Base-by-base conservation (phyloP, 2,329 filamentous ascomycete species). In the Fusarium dimerum region DNA sequence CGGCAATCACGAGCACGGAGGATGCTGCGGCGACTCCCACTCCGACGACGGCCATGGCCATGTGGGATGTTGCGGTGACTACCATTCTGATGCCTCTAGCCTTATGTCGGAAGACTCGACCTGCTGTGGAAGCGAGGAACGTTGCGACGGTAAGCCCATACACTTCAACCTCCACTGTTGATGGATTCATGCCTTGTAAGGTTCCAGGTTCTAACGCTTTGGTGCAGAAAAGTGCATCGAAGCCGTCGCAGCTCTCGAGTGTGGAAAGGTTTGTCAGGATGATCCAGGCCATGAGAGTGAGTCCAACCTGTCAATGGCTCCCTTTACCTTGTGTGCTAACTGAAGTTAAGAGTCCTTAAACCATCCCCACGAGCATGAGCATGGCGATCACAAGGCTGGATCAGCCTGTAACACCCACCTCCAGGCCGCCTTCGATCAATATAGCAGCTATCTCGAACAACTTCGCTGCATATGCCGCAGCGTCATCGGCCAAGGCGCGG, bases 401-500 rank as follows among this genome's bases (percentile, higher is more conserved):
- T 55, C 59, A 6, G 69, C 71, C 8, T 73, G 71, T 42, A 65
- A 47, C 38, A 63, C 64, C 30, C 71, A 73, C 45, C 60, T 72
- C 1, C 51, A 55, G 43, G 63, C 61, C 20, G 70, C 71, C 1
- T 69, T 72, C 42, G 64, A 70, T n/a, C 65, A 68, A 40, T 73
- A 73, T 45, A 67, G 60, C 51, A 63, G 62, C 47, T 71, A 71
- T 43, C 65, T 73, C n/a, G 65, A 71, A 41, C 63, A 65, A 9
- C 68, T 68, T 15, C 70, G 70, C 2, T 73, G 71, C 58, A 72
- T 73, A 52, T 73, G 71, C 55, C 69, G 68, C 36, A 66, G 59
- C 46, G 60, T 71, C 20, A 62, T 73, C 42, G 68, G 67, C 0
- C 20, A 26, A 26, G 20, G 20, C 20, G 52, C 54, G 41, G 64